These are phyloP conservation scores for Saturnispora dispora DNA, from an alignment of 805 yeast genomes.

Conservation along the genomic window DNA sequence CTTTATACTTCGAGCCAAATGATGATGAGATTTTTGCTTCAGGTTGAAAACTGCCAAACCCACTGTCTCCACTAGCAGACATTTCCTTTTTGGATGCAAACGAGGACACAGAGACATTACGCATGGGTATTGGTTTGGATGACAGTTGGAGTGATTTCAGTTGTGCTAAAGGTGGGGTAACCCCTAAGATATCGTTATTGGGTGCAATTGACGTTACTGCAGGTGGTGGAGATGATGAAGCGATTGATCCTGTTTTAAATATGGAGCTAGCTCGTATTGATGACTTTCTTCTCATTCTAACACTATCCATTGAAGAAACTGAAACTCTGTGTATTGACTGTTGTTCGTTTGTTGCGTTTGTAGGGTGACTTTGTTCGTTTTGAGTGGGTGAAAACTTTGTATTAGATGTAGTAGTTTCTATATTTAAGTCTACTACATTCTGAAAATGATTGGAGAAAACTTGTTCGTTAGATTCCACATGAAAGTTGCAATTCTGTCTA, in stretches of 20 bases:
- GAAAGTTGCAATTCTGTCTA: constrained; percentile 61
- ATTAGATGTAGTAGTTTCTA: background rate
- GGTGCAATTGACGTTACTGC: constrained; percentile 4
- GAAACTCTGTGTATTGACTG: constrained; percentile 14
- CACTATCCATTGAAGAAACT: constrained; percentile 19
- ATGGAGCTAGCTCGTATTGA: constrained; percentile 42
- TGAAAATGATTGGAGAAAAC: constrained; percentile 6
- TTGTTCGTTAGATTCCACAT: constrained; percentile 58
- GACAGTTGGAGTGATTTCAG: constrained; percentile 14
- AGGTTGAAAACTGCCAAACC: constrained; percentile 2
- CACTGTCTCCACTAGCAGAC: constrained; percentile 5
- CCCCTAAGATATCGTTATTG: background rate
- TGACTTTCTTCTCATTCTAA: constrained; percentile 22
- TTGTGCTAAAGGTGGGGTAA: constrained; percentile 4
- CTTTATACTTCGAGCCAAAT: constrained; percentile 47
- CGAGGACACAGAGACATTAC: constrained; percentile 37
- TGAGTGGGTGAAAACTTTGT: background rate
- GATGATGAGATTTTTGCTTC: constrained; percentile 52
- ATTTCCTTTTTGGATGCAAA: constrained; percentile 1
- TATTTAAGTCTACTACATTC: background rate
- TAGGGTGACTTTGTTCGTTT: background rate
- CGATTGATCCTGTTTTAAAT: constrained; percentile 54
- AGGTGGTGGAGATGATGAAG: constrained; percentile 30
- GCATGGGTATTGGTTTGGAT: constrained; percentile 29
- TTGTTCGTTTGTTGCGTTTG: background rate